phyloP scores from a whole-genome alignment of 768 basidiomycete genomes.

The Leccinum ochraceum region DNA sequence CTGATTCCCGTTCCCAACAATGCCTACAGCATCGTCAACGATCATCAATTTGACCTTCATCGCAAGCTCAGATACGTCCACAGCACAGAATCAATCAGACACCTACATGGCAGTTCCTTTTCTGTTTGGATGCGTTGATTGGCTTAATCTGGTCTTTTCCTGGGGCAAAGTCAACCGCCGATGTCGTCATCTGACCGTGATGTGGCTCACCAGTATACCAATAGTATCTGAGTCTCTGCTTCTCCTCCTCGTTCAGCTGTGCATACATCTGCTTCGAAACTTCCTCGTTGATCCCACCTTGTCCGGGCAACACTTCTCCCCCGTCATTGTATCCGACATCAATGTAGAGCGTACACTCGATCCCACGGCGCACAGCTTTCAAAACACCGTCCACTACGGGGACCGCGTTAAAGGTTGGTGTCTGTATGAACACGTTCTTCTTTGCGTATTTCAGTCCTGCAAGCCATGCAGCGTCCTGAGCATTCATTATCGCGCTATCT shows the following conservation, averaged over 20 bases:
- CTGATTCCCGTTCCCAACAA: conserved; percentile 72
- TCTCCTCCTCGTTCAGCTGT: conserved; percentile 43
- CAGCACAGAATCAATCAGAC: neutral
- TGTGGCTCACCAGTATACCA: conserved; percentile 48
- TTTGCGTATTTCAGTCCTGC: conserved; percentile 60
- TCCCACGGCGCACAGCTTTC: conserved; percentile 59
- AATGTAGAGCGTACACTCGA: conserved; percentile 60
- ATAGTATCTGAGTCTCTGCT: conserved; percentile 50
- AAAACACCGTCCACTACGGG: conserved; percentile 61
- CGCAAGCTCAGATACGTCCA: neutral
- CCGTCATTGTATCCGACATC: conserved; percentile 58
- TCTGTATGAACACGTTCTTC: conserved; percentile 70
- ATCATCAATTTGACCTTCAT: conserved; percentile 61
- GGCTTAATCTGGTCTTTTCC: conserved; percentile 67
- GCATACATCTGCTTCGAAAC: conserved; percentile 61
- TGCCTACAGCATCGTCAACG: conserved; percentile 64
- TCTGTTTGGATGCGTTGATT: conserved; percentile 62
- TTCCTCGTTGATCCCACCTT: conserved; percentile 74
- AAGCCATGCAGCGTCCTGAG: conserved; percentile 71
- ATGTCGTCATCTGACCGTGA: neutral
- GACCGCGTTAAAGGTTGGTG: conserved; percentile 68
- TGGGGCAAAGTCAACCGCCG: conserved; percentile 7
- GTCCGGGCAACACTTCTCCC: conserved; percentile 63
- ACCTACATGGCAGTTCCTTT: conserved; percentile 67
- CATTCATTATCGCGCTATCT: conserved; percentile 43